Conservation (phyloP, 495 filamentous ascomycete genomes). For the Annulohypoxylon stygium region DNA sequence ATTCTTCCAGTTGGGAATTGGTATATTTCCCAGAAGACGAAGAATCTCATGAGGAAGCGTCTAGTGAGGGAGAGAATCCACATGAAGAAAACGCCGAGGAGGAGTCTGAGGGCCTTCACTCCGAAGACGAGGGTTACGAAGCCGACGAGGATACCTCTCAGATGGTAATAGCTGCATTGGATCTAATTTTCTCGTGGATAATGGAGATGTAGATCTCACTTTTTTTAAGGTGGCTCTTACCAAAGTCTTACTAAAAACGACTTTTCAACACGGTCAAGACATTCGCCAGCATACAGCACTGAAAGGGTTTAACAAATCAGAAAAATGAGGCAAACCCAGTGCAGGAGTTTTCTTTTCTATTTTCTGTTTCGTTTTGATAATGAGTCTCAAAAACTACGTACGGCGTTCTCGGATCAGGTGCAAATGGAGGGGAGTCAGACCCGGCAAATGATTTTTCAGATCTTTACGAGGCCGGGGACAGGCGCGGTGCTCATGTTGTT, state of each 20-base stretch:
- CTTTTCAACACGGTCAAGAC: not conserved
- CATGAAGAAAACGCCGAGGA: not conserved
- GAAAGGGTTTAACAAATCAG: not conserved
- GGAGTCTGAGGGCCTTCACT: not conserved
- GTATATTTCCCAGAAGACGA: not conserved
- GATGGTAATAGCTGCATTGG: not conserved
- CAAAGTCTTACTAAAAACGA: not conserved
- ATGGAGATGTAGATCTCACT: not conserved
- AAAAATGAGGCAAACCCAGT: not conserved
- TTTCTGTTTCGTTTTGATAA: conserved; percentile 17
- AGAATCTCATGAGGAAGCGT: not conserved
- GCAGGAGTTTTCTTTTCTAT: conserved; percentile 3
- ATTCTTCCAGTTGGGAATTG: not conserved
- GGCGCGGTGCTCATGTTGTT: conserved; percentile 20
- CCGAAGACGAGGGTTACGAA: not conserved
- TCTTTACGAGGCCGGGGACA: conserved; percentile 17
- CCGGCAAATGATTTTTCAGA: conserved; percentile 8
- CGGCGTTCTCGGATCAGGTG: conserved; percentile 40
- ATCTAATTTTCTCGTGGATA: not conserved
- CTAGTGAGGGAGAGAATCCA: not conserved
- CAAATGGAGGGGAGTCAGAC: conserved; percentile 23
- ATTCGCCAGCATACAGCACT: not conserved
- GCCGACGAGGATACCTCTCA: not conserved
- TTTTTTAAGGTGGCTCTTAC: not conserved
- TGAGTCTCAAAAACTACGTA: conserved; percentile 14